These are phyloP conservation scores for Pisolithus albus DNA, from an alignment of 768 basidiomycete species.

Conservation along the genomic window DNA sequence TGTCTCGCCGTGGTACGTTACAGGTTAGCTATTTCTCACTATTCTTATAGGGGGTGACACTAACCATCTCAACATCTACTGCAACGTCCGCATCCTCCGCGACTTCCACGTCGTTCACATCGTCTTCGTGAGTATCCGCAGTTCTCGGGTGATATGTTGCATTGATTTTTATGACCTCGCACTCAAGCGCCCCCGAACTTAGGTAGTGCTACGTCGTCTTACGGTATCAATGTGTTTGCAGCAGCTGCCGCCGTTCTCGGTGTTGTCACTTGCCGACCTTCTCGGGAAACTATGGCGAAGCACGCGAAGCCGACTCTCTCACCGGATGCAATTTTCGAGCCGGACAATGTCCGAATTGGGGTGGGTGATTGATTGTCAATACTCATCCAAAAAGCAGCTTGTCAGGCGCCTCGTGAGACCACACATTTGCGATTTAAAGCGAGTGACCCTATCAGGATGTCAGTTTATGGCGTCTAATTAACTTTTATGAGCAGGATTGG, in stretches of 20 bases:
- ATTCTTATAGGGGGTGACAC: slow-evolving; percentile 44
- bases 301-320: too few species aligned
- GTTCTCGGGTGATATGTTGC: not conserved
- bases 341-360: too few species aligned
- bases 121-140: not conserved
- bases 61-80: slow-evolving; percentile 30
- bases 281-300: too few species aligned
- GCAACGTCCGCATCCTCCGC: slow-evolving; percentile 13
- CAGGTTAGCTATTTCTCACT: not conserved
- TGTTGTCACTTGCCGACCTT: not conserved
- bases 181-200: slow-evolving; percentile 4
- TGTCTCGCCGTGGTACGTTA: slow-evolving; percentile 47
- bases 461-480: too few species aligned
- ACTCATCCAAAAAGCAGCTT: too few species aligned
- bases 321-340: too few species aligned
- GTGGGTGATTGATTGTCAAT: too few species aligned
- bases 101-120: slow-evolving; percentile 7
- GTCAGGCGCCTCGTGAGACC: too few species aligned
- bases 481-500: too few species aligned
- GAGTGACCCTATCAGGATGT: too few species aligned
- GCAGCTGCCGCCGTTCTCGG: slow-evolving; percentile 9
- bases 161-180: not conserved
- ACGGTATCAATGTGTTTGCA: slow-evolving; percentile 6
- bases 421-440: too few species aligned
- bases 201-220: slow-evolving; percentile 4